Evolutionary conservation across 1,139 yeast species (phyloP), one percentile per base, ranked within the genome.

Genomic region (Yamadazyma trypodendri): DNA sequence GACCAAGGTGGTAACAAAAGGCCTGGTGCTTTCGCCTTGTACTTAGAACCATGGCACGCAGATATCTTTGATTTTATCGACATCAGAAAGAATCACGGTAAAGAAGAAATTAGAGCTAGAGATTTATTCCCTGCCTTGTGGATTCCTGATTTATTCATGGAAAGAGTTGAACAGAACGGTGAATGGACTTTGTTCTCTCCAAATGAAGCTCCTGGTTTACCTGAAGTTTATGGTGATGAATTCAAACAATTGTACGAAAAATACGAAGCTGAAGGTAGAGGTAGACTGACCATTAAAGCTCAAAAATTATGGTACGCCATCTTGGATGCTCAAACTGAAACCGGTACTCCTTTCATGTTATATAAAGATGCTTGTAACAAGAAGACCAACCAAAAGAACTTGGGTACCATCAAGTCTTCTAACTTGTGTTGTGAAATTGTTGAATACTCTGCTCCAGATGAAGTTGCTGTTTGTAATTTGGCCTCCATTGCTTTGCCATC

Each of bases 1-100:
- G 96, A 87, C 55, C 96, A 87, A 68, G 96, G 96, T 58, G 96
- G 96, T 52, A 87, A 87, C 70, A 88, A 88, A 63, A 79, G 96
- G 58, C 96, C 96, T 2, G 96, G 96, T 55, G 96, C 96, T 11
- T 84, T 87, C 61, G 95, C 96, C 30, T 66, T 87, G 40, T 87
- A 87, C 61, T 69, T 87, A 41, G 96, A 87, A 65, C 95, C 96
- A 49, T 87, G 96, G 96, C 96, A 87, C 56, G 78, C 87, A 17
- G 96, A 87, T 57, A 76, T 87, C 40, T 82, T 85, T 58, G 95
- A 86, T 43, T 84, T 87, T 56, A 68, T 87, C 39, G 94, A 87
- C 50, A 77, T 87, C 50, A 79, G 95, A 63, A 87, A 87, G 67
- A 87, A 86, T 60, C 95, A 87, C 58, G 96, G 96, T 47, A 87